Percentiles rank a stretch among this genome's conserved stretches.
phyloP scores from a whole-genome alignment of 2,329 filamentous ascomycete genomes.

The Monilinia aucupariae region DNA sequence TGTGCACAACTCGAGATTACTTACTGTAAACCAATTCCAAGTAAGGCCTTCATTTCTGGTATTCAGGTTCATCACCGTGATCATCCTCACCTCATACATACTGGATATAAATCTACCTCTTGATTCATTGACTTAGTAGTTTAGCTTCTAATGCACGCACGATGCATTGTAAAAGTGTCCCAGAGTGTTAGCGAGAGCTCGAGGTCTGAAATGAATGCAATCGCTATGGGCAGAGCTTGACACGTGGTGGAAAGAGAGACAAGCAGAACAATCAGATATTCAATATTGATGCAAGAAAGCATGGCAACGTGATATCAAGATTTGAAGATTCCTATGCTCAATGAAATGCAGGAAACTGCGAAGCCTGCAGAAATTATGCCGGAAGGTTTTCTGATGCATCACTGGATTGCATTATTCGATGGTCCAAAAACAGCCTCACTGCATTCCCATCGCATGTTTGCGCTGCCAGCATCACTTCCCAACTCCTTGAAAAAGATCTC shows the following conservation, averaged over 20 bases:
- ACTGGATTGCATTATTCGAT: constrained; percentile 9
- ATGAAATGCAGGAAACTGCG: constrained; percentile 5
- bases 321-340: constrained; percentile 10
- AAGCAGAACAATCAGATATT: neutral
- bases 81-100: neutral
- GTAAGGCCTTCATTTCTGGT: neutral
- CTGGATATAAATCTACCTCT: neutral
- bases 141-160: neutral
- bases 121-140: neutral
- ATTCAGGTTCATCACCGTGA: neutral
- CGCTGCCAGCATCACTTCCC: neutral
- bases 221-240: neutral
- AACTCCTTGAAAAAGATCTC: neutral
- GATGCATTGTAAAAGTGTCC: neutral
- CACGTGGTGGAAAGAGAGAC: neutral
- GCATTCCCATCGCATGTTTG: constrained; percentile 1
- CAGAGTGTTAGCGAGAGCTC: neutral
- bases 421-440: neutral
- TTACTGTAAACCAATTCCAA: neutral
- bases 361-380: constrained; percentile 2
- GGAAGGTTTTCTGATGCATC: constrained; percentile 5
- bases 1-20: neutral
- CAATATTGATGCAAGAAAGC: neutral
- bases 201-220: neutral
- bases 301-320: constrained; percentile 6